These are phyloP conservation scores for Penicillium turbatum DNA, from an alignment of 495 filamentous ascomycete species.

Conservation along the genomic window DNA sequence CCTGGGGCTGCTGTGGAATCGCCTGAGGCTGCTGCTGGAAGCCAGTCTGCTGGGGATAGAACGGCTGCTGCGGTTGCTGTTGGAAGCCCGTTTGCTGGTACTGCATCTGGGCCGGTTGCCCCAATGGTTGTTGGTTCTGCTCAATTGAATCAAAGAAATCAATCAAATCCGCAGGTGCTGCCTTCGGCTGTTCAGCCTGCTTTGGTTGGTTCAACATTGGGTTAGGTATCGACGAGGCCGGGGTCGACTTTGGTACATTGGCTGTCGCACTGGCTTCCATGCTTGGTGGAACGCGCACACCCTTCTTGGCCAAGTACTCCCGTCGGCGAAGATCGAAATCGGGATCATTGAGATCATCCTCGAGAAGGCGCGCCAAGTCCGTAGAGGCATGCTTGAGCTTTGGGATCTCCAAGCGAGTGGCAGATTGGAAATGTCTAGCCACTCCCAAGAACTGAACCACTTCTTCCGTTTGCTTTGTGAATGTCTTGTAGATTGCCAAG, in stretches of 20 bases:
- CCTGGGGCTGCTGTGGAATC: constrained; percentile 25
- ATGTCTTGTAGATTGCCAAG: constrained; percentile 87
- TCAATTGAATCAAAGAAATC: constrained; percentile 99
- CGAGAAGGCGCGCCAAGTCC: constrained; percentile 79
- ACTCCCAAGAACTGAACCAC: constrained; percentile 87
- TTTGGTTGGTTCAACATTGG: constrained; percentile 21
- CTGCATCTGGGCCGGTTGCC: constrained; percentile 34
- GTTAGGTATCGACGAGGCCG: constrained; percentile 14
- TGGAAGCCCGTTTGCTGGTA: constrained; percentile 51
- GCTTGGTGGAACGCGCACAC: constrained; percentile 42
- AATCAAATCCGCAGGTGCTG: constrained; percentile 78
- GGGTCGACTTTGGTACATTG: constrained; percentile 13
- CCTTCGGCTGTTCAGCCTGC: constrained; percentile 36
- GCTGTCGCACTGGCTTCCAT: constrained; percentile 48
- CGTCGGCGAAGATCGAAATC: constrained; percentile 93
- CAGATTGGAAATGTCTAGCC: constrained; percentile 83
- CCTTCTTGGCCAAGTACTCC: constrained; percentile 83
- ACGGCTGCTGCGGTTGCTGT: constrained; percentile 39
- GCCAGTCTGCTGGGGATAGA: constrained; percentile 32
- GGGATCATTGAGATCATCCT: constrained; percentile 92
- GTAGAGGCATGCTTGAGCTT: constrained; percentile 97
- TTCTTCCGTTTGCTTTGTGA: constrained; percentile 85
- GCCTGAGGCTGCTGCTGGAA: constrained; percentile 40
- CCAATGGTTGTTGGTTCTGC: constrained; percentile 74
- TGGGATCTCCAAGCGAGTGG: constrained; percentile 89